phyloP scores from a whole-genome alignment of 2,329 filamentous ascomycete genomes.

The Tolypocladium pustulatum region DNA sequence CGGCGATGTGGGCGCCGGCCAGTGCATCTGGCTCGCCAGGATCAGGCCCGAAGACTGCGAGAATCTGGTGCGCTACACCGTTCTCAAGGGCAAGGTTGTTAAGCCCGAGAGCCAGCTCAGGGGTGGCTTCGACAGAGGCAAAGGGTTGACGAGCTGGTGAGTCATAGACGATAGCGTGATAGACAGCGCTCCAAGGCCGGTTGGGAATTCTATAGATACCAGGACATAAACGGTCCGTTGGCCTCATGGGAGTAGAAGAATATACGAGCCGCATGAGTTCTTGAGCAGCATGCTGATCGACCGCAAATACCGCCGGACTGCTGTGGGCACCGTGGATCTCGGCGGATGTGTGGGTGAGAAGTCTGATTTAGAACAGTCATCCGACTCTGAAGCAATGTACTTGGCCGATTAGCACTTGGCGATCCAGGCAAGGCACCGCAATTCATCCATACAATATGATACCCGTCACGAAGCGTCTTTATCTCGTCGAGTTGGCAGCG shows the following conservation, averaged over 20 bases:
- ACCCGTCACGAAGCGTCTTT: neutral
- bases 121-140: conserved; percentile 80
- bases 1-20: conserved; percentile 52
- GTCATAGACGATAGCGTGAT: neutral
- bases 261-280: too few relatives aligned
- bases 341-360: too few relatives aligned
- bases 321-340: too few relatives aligned
- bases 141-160: conserved; percentile 79
- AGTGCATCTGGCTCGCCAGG: conserved; percentile 88
- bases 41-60: conserved; percentile 84
- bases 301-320: too few relatives aligned
- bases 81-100: conserved; percentile 87
- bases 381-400: too few relatives aligned
- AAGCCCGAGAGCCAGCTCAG: conserved; percentile 79
- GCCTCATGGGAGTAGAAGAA: too few relatives aligned
- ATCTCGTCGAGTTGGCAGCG: neutral
- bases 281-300: too few relatives aligned
- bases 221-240: neutral
- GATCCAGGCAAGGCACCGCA: too few relatives aligned
- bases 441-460: neutral
- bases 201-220: neutral
- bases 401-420: too few relatives aligned
- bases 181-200: neutral
- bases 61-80: conserved; percentile 79
- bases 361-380: too few relatives aligned